A percentile compares a stretch with the other conserved stretches of the same genome.
These are phyloP conservation scores for Capronia americana DNA, from an alignment of 2,329 filamentous ascomycete species.

Conservation along the genomic window DNA sequence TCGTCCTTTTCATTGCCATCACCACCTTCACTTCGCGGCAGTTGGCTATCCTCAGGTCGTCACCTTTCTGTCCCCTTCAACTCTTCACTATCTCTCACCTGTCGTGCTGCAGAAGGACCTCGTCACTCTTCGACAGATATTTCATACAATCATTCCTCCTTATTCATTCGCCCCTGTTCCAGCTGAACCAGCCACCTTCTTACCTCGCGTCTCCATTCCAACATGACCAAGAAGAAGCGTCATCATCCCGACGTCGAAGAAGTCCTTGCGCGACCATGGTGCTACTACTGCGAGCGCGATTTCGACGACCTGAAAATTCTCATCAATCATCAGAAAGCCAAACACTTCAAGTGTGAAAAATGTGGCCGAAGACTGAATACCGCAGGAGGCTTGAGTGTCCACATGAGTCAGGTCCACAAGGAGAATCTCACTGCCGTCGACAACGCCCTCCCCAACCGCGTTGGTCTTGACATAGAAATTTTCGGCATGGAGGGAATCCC, in stretches of 20 bases:
- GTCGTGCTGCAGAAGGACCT: neutral
- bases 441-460: slow-evolving; percentile 86
- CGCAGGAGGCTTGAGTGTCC: slow-evolving; percentile 91
- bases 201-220: slow-evolving; percentile 36
- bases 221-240: slow-evolving; percentile 90
- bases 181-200: slow-evolving; percentile 2
- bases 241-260: slow-evolving; percentile 86
- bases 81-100: neutral
- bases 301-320: slow-evolving; percentile 97
- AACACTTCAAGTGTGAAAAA: slow-evolving; percentile 96
- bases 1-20: neutral
- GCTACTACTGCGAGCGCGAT: slow-evolving; percentile 99
- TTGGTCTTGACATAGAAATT: slow-evolving; percentile 89
- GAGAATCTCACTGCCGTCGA: slow-evolving; percentile 86
- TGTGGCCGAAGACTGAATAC: slow-evolving; percentile 90
- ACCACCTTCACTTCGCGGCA: neutral
- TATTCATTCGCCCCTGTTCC: neutral
- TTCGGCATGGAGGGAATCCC: slow-evolving; percentile 99
- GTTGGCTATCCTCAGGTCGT: neutral
- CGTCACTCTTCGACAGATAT: neutral
- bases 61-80: neutral
- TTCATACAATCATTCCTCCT: neutral
- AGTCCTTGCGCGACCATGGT: slow-evolving; percentile 86
- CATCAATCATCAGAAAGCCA: slow-evolving; percentile 97
- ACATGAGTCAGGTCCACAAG: slow-evolving; percentile 99